Evolutionary conservation across 2,329 filamentous ascomycete genomes (phyloP), one percentile per base, ranked within the genome.

Genomic region (Ophiostoma himal-ulmi): DNA sequence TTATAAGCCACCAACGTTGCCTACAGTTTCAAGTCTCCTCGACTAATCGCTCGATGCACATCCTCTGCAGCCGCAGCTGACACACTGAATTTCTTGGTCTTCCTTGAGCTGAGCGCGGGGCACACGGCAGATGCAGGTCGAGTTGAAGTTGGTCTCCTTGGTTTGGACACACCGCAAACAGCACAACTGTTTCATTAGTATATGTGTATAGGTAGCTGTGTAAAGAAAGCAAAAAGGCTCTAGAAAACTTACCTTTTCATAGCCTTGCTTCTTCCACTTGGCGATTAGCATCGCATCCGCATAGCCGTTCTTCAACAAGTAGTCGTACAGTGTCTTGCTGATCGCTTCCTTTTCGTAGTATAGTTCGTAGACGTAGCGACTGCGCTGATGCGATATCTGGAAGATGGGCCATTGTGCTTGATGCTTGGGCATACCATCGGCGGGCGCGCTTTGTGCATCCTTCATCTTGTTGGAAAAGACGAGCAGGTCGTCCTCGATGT

Each of bases 191-290:
- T 54, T 2, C 7, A 70, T 80, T 71, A 81, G 77, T 64, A 70
- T 30, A 30, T 30, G 30, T 30, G 39, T 6, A 3, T 0, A 14
- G 22, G 6, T 1, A 30, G 57, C 14, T 41, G 1, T 26, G 11
- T 10, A 34, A 3, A 10, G 6, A 5, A 30, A 8, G 1, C 22
- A n/a, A 6, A 17, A 0, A 11, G 6, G 3, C 1, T 14, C 26
- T 20, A n/a, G 17, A 48, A 20, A 17, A 79, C 84, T 68, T 79
- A 92, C 92, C 89, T 98, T 97, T 81, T 99, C 95, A 77, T 99
- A 99, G 20, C 95, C 95, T 77, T 96, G 91, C 83, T 99, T 99
- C 88, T 99, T 99, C 95, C 95, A 99, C 83, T 99, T 99, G 17
- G 95, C 95, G 78, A 99, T 98, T 77, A 99, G 83, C 83, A 94